These are phyloP conservation scores for Microsporum canis DNA, from an alignment of 2,329 filamentous ascomycete genomes.

Conservation along the genomic window DNA sequence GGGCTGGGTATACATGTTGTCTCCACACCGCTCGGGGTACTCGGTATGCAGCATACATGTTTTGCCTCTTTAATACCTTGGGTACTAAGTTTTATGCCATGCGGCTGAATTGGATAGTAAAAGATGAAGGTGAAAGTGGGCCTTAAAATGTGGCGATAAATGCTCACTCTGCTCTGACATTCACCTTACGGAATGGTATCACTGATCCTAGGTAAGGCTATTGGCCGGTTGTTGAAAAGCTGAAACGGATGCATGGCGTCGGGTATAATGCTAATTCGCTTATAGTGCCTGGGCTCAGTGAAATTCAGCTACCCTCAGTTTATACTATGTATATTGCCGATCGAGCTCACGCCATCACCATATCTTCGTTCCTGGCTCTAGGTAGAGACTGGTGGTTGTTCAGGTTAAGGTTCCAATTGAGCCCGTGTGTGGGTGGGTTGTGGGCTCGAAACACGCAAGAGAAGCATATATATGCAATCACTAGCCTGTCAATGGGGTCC, in stretches of 20 bases:
- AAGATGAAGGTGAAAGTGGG: not conserved
- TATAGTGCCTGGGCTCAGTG: not conserved
- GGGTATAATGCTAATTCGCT: not conserved
- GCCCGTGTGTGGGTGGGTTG: not conserved
- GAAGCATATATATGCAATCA: not conserved
- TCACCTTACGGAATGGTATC: not conserved
- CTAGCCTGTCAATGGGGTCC: not conserved
- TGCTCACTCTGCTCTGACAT: not conserved
- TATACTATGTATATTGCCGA: not conserved
- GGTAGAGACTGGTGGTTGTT: not conserved
- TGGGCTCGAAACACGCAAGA: not conserved
- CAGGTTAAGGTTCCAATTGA: not conserved
- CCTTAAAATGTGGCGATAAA: not conserved
- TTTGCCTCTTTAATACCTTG: not conserved
- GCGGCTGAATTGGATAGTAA: not conserved
- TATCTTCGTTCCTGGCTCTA: not conserved
- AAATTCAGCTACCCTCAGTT: not conserved
- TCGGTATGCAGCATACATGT: not conserved
- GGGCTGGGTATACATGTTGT: not conserved
- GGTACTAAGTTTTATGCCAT: not conserved
- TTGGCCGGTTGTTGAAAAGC: not conserved
- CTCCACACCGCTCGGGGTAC: not conserved
- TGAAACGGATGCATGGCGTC: not conserved
- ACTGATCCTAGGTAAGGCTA: not conserved
- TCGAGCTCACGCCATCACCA: not conserved